Evolutionary conservation across 352 stramenopile species (phyloP).

Genomic region (Lagenidium giganteum): DNA sequence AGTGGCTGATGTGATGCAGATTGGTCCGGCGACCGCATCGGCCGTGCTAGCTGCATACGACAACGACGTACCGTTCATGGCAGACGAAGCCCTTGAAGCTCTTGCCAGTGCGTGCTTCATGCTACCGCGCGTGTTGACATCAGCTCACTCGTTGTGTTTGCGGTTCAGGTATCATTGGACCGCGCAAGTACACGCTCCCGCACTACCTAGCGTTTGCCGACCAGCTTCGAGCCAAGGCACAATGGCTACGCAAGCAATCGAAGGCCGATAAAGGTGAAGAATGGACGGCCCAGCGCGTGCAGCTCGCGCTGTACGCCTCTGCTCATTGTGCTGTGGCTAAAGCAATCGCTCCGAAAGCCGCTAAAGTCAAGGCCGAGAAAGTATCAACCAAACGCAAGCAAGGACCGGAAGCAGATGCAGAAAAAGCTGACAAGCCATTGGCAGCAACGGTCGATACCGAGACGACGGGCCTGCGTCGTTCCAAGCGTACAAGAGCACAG

Average conservation of each 20-base stretch:
- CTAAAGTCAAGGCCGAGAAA: too few relatives aligned
- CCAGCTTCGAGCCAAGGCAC: constrained; percentile 43
- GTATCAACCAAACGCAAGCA: too few relatives aligned
- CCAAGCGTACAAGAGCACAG: too few relatives aligned
- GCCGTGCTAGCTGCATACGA: constrained; percentile 72
- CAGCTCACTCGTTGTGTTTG: constrained; percentile 1
- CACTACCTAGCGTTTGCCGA: constrained; percentile 66
- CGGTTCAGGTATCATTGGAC: constrained; percentile 44
- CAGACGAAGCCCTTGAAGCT: constrained; percentile 71
- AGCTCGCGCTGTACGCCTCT: constrained; percentile 65
- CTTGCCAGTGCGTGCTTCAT: constrained; percentile 30
- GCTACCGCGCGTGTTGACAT: not conserved
- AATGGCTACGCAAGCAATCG: constrained; percentile 43
- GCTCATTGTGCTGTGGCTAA: too few relatives aligned
- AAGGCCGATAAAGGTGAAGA: constrained; percentile 18
- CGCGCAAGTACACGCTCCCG: constrained; percentile 72
- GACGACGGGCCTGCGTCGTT: too few relatives aligned
- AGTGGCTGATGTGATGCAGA: constrained; percentile 27
- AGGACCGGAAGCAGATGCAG: too few relatives aligned
- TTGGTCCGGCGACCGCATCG: constrained; percentile 72
- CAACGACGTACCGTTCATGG: constrained; percentile 66
- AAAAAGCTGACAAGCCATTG: too few relatives aligned
- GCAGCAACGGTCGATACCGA: too few relatives aligned
- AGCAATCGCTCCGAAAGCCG: too few relatives aligned
- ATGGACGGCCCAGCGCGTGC: constrained; percentile 67